These are phyloP conservation scores for Aspergillus piperis DNA, from an alignment of 2,329 filamentous ascomycete species.

Conservation along the genomic window DNA sequence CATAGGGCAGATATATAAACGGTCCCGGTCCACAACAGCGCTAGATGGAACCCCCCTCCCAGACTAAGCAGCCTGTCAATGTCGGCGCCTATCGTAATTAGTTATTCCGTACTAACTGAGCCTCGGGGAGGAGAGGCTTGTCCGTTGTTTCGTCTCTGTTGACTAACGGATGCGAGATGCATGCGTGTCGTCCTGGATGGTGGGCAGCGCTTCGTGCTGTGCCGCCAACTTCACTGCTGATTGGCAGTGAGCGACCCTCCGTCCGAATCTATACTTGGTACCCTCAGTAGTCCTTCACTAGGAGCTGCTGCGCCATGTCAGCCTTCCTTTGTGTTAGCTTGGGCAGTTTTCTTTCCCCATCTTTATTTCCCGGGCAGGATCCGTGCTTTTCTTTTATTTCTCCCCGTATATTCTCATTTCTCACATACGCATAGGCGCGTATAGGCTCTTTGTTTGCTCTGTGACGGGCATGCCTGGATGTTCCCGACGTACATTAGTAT, in stretches of 20 bases:
- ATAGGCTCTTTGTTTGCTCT: neutral
- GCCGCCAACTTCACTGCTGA: neutral
- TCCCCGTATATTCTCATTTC: neutral
- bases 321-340: conserved; percentile 14
- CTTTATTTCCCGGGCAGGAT: conserved; percentile 6
- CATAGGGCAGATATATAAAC: neutral
- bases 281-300: conserved; percentile 2
- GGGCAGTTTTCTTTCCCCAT: neutral
- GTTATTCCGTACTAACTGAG: neutral
- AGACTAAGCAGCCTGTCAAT: neutral
- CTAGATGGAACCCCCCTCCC: neutral
- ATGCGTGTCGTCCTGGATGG: neutral
- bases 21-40: neutral
- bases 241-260: neutral
- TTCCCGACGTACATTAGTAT: too few relatives aligned
- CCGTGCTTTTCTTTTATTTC: neutral
- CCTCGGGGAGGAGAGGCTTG: neutral
- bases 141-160: neutral
- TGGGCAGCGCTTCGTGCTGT: conserved; percentile 7
- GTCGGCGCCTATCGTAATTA: neutral
- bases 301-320: conserved; percentile 27
- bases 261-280: conserved; percentile 4
- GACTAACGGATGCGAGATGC: neutral
- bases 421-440: neutral
- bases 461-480: neutral